Evolutionary conservation across 768 basidiomycete species (phyloP).

Genomic region (Suillus subluteus): DNA sequence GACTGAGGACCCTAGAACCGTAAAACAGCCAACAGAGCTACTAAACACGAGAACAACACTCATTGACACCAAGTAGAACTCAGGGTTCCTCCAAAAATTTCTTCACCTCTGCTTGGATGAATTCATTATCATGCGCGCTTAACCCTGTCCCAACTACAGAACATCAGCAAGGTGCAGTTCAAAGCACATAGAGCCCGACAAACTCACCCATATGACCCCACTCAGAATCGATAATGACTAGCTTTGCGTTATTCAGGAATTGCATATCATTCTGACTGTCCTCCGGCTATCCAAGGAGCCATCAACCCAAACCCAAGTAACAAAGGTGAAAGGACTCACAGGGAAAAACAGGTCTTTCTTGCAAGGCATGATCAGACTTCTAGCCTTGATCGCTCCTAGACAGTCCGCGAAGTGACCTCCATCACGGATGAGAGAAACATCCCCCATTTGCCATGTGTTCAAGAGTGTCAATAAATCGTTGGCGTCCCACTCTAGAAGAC

Average conservation of each 20-base stretch:
- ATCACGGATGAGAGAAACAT: constrained; percentile 48
- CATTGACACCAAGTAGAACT: neutral
- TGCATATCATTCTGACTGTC: constrained; percentile 53
- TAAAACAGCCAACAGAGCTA: no score
- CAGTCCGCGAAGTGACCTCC: constrained; percentile 44
- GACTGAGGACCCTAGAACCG: no score
- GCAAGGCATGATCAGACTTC: constrained; percentile 59
- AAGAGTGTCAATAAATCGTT: constrained; percentile 55
- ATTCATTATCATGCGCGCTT: constrained; percentile 42
- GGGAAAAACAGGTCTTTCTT: constrained; percentile 64
- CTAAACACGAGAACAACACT: no score
- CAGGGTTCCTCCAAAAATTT: constrained; percentile 46
- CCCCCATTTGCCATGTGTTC: constrained; percentile 52
- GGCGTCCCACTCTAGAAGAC: constrained; percentile 55
- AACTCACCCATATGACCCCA: constrained; percentile 61
- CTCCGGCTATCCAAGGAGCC: constrained; percentile 47
- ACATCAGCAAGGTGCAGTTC: neutral
- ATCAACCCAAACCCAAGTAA: neutral
- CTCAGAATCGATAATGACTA: constrained; percentile 55
- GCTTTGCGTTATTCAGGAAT: constrained; percentile 42
- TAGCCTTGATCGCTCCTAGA: constrained; percentile 49
- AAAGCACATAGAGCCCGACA: neutral
- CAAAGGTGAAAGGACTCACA: constrained; percentile 28
- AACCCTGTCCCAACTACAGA: constrained; percentile 47
- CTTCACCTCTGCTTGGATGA: constrained; percentile 44